A percentile compares a stretch with the other conserved stretches of the same genome.
These are phyloP conservation scores for Jimgerdemannia flammicorona DNA, from an alignment of 192 early-diverging fungal genomes.

Conservation along the genomic window DNA sequence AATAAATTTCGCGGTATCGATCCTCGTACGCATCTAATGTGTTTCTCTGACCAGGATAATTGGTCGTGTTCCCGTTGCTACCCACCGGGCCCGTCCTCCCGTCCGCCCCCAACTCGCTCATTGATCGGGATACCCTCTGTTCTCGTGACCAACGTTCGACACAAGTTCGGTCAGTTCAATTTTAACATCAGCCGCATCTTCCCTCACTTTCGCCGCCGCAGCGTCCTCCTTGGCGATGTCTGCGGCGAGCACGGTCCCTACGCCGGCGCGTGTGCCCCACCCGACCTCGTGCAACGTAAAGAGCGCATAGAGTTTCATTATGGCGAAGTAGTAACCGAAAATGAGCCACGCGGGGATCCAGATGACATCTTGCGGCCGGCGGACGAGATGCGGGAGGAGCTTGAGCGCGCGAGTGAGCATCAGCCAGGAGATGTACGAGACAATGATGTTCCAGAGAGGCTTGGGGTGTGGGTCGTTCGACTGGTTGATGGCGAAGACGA, in stretches of 20 bases:
- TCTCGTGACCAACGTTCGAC: too few species aligned
- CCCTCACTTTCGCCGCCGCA: constrained; percentile 20
- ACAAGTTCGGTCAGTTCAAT: not conserved
- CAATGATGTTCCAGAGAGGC: constrained; percentile 57
- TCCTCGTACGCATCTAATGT: too few species aligned
- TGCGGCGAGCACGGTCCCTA: constrained; percentile 33
- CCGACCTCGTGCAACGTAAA: constrained; percentile 68
- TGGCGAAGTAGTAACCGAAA: constrained; percentile 69
- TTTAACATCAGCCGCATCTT: constrained; percentile 1
- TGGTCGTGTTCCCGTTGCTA: too few species aligned
- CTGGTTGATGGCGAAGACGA: constrained; percentile 42
- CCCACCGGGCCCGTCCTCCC: too few species aligned
- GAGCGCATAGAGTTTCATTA: constrained; percentile 66
- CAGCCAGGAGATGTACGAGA: constrained; percentile 60
- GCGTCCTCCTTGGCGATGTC: constrained; percentile 34
- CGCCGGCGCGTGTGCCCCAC: constrained; percentile 66
- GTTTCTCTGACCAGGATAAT: too few species aligned
- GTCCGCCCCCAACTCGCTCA: too few species aligned
- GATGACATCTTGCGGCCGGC: constrained; percentile 60
- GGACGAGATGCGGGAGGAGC: constrained; percentile 60
- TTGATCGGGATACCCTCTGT: too few species aligned
- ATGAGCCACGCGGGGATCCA: constrained; percentile 61
- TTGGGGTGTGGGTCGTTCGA: constrained; percentile 27
- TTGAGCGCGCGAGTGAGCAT: constrained; percentile 63
- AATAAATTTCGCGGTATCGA: too few species aligned